Conservation (phyloP, 2,329 filamentous ascomycete species). For the Teratosphaeria destructans region DNA sequence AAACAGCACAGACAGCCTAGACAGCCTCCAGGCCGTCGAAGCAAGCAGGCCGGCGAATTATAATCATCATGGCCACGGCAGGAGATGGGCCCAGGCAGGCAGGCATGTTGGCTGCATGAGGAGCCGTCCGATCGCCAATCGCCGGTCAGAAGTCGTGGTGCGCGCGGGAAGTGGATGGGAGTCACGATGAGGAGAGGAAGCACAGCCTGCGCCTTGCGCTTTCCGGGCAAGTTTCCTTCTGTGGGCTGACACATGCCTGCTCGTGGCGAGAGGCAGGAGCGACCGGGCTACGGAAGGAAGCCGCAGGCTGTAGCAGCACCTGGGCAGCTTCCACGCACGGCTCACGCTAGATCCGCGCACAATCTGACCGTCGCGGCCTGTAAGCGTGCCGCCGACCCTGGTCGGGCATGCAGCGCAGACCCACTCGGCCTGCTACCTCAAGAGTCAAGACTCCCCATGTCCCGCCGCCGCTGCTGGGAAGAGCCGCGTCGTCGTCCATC, state of each 20-base stretch:
- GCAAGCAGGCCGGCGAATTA: not conserved
- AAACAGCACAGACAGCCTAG: not conserved
- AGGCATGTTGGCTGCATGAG: not conserved
- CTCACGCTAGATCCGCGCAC: slow-evolving; percentile 1
- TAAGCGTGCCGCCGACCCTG: not conserved
- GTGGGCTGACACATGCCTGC: not conserved
- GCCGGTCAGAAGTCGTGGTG: not conserved
- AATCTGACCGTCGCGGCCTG: not conserved
- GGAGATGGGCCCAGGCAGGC: not conserved
- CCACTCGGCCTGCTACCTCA: not conserved
- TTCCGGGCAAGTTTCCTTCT: not conserved
- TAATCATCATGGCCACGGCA: not conserved
- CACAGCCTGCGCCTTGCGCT: not conserved
- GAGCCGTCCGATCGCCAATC: not conserved
- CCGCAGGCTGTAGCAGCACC: not conserved
- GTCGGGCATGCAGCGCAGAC: not conserved
- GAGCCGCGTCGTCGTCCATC: not conserved
- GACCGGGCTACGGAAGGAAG: not conserved
- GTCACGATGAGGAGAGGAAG: not conserved
- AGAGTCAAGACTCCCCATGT: not conserved
- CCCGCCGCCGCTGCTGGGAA: not conserved
- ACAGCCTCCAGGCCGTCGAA: too few species aligned
- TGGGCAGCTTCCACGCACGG: not conserved
- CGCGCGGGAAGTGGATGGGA: not conserved
- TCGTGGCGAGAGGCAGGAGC: not conserved